Evolutionary conservation across 306 rosid genomes (phyloP).

Genomic region (Cicer judaicum): DNA sequence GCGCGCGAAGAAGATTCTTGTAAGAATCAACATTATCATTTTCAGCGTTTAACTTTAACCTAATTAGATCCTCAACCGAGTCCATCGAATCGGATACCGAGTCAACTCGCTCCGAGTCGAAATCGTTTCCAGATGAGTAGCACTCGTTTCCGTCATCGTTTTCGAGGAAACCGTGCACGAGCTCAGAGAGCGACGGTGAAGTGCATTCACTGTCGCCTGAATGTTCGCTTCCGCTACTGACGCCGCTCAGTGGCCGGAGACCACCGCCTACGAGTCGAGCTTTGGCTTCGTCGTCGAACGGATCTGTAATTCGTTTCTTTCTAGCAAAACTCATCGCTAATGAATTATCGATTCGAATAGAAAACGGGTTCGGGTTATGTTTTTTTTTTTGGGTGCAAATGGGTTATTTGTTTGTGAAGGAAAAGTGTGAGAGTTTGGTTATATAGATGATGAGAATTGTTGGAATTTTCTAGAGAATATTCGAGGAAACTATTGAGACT

Average conservation of each 20-base stretch:
- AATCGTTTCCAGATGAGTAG: constrained; percentile 21
- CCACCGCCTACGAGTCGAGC: constrained; percentile 64
- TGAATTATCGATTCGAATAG: background rate
- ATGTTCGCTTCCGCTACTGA: constrained; percentile 85
- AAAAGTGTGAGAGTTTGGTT: background rate
- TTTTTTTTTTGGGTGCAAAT: no score
- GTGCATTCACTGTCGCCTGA: constrained; percentile 50
- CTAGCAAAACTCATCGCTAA: constrained; percentile 48
- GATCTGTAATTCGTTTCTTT: constrained; percentile 69
- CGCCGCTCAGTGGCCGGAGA: constrained; percentile 45
- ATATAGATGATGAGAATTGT: constrained; percentile 26
- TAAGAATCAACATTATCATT: constrained; percentile 48
- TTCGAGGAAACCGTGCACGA: constrained; percentile 67
- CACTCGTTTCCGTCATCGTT: constrained; percentile 9
- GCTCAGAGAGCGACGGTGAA: constrained; percentile 71
- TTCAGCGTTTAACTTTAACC: background rate
- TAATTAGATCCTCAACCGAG: constrained; percentile 41
- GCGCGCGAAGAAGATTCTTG: constrained; percentile 45
- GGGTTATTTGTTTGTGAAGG: background rate
- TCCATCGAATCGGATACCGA: constrained; percentile 45
- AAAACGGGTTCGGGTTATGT: background rate
- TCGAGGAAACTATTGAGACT: constrained; percentile 21
- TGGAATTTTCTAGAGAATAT: constrained; percentile 51
- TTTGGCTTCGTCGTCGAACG: constrained; percentile 65
- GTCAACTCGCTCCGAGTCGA: constrained; percentile 63